These are phyloP conservation scores for Scedosporium aurantiacum DNA, from an alignment of 2,329 filamentous ascomycete species.

Conservation along the genomic window DNA sequence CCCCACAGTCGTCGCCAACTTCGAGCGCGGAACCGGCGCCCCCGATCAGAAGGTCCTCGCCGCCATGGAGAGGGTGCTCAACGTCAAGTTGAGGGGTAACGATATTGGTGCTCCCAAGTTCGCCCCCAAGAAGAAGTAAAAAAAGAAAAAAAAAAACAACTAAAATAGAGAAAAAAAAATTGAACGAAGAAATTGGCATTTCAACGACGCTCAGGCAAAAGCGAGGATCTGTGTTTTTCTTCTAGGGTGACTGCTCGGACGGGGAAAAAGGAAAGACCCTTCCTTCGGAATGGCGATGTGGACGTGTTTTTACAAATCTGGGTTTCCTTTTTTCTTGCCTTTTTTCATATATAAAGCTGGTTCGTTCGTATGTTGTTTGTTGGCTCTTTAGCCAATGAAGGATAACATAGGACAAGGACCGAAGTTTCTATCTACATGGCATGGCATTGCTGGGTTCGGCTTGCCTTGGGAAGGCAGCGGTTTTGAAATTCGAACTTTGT, in stretches of 20 bases:
- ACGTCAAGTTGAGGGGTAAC: conserved; percentile 73
- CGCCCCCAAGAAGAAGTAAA: conserved; percentile 50
- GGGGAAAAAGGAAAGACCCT: background rate
- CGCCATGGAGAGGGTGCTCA: conserved; percentile 73
- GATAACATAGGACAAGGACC: background rate
- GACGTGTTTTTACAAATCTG: background rate
- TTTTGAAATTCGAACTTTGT: conserved; percentile 10
- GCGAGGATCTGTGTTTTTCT: background rate
- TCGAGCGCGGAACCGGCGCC: conserved; percentile 67
- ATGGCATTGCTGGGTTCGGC: background rate
- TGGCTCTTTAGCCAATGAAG: background rate
- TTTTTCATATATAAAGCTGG: background rate
- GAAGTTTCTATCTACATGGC: background rate
- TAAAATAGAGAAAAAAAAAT: background rate
- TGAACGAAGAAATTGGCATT: background rate
- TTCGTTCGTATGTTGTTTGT: background rate
- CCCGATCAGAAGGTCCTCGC: conserved; percentile 77
- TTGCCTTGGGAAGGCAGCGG: conserved; percentile 7
- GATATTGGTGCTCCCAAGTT: conserved; percentile 82
- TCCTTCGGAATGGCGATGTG: background rate
- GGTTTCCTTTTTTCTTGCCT: background rate
- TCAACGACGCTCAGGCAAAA: background rate
- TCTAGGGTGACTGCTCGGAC: background rate
- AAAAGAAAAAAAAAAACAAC: background rate
- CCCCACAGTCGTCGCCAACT: conserved; percentile 65